A percentile compares a stretch with the other conserved stretches of the same genome.
Conservation (phyloP, 2,329 filamentous ascomycete genomes). For the Colletotrichum spaethianum region DNA sequence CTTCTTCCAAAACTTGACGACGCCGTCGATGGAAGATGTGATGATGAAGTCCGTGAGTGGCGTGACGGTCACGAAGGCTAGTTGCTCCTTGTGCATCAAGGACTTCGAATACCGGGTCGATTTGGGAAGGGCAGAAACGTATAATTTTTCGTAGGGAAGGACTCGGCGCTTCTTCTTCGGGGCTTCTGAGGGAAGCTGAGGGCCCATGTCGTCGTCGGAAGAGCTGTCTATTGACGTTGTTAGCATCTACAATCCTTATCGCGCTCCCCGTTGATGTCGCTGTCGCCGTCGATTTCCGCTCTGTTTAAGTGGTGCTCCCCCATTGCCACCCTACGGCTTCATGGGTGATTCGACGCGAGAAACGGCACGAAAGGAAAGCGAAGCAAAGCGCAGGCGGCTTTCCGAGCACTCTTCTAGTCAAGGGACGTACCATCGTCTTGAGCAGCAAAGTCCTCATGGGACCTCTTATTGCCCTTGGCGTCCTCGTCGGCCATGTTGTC, state of each 20-base stretch:
- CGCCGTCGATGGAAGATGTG: constrained; percentile 93
- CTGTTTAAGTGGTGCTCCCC: background rate
- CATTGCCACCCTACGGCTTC: background rate
- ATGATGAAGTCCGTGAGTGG: constrained; percentile 95
- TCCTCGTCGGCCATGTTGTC: constrained; percentile 52
- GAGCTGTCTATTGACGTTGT: constrained; percentile 68
- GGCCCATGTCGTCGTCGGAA: constrained; percentile 93
- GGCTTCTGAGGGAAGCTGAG: constrained; percentile 84
- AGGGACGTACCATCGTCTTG: constrained; percentile 58
- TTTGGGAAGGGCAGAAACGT: constrained; percentile 88
- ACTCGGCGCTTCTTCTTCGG: constrained; percentile 90
- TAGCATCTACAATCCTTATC: background rate
- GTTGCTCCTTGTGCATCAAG: constrained; percentile 97
- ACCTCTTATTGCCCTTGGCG: constrained; percentile 65
- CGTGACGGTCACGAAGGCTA: constrained; percentile 90
- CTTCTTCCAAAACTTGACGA: constrained; percentile 99
- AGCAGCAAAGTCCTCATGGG: constrained; percentile 68
- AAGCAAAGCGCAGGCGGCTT: background rate
- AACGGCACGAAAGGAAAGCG: background rate
- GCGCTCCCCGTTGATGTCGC: background rate
- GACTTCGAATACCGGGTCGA: constrained; percentile 92
- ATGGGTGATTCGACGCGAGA: background rate
- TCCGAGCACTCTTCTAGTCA: background rate
- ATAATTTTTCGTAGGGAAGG: constrained; percentile 95
- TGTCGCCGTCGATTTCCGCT: background rate